Percentiles rank a stretch among this genome's conserved stretches.
Conservation (phyloP, 2,329 filamentous ascomycete species). For the Stromatinia cepivora region DNA sequence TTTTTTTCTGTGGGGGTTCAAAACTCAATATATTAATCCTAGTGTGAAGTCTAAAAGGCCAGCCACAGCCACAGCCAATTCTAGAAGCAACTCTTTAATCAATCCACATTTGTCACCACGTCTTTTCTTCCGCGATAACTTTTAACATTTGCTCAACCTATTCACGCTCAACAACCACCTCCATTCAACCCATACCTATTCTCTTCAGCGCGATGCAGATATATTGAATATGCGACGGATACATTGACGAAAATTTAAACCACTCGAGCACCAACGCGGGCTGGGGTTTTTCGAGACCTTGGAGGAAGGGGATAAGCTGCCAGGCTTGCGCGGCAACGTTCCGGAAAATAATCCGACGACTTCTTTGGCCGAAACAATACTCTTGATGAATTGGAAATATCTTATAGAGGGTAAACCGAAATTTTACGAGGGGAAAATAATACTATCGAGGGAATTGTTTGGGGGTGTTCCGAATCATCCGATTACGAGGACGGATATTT, state of each 20-base stretch:
- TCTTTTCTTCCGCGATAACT: slow-evolving; percentile 12
- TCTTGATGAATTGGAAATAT: slow-evolving; percentile 2
- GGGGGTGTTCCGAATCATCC: not conserved
- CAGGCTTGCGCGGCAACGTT: slow-evolving; percentile 1
- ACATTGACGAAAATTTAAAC: not conserved
- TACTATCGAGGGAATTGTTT: slow-evolving; percentile 2
- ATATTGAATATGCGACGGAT: slow-evolving; percentile 12
- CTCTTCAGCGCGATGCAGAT: not conserved
- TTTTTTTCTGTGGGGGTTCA: not conserved
- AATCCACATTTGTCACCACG: slow-evolving; percentile 8
- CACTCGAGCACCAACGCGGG: slow-evolving; percentile 4
- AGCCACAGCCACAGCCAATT: not conserved
- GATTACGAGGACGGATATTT: slow-evolving; percentile 3
- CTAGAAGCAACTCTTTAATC: not conserved
- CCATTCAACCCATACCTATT: not conserved
- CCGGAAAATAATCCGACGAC: not conserved
- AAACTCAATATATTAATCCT: not conserved
- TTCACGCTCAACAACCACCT: not conserved
- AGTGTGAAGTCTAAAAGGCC: not conserved
- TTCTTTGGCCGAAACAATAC: not conserved
- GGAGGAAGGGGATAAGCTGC: not conserved
- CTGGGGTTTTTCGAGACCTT: not conserved
- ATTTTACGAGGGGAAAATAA: not conserved
- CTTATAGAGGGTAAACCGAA: not conserved
- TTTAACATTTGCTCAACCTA: not conserved